Conservation (phyloP, 1,284 basidiomycete species). For the Heterobasidion irregulare region DNA sequence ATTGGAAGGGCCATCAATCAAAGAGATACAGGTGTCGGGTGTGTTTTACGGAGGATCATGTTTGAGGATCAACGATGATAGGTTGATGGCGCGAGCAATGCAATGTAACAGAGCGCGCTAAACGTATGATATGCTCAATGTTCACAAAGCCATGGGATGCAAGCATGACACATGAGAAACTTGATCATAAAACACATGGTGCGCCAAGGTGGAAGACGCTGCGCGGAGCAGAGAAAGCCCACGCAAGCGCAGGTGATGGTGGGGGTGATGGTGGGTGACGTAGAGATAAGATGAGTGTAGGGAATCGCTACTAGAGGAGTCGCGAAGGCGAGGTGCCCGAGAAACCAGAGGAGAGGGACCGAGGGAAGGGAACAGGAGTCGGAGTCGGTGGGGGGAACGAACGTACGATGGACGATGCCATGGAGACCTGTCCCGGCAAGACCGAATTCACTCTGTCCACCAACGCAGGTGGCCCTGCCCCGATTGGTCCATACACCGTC, state of each 20-base stretch:
- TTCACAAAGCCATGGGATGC: too few species aligned
- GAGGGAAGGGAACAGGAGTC: neutral
- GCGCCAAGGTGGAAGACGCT: too few species aligned
- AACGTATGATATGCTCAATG: too few species aligned
- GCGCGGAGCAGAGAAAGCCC: too few species aligned
- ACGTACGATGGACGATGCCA: neutral
- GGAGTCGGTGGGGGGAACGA: neutral
- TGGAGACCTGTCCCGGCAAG: slow-evolving; percentile 1
- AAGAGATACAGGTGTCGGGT: neutral
- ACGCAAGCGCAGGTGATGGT: too few species aligned
- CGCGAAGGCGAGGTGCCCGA: neutral
- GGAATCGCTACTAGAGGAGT: neutral
- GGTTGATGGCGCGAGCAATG: too few species aligned
- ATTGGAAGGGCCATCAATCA: neutral
- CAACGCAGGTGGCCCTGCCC: neutral
- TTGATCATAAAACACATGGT: too few species aligned
- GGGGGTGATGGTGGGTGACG: too few species aligned
- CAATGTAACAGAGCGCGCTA: too few species aligned
- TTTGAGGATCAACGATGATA: too few species aligned
- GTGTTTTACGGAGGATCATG: neutral
- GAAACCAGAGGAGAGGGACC: neutral
- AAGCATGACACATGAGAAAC: too few species aligned
- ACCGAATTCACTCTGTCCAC: neutral
- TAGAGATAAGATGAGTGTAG: too few species aligned
- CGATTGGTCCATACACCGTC: neutral